These are phyloP conservation scores for Phytopythium cucurbitacearum DNA, from an alignment of 352 stramenopile species.

Conservation along the genomic window DNA sequence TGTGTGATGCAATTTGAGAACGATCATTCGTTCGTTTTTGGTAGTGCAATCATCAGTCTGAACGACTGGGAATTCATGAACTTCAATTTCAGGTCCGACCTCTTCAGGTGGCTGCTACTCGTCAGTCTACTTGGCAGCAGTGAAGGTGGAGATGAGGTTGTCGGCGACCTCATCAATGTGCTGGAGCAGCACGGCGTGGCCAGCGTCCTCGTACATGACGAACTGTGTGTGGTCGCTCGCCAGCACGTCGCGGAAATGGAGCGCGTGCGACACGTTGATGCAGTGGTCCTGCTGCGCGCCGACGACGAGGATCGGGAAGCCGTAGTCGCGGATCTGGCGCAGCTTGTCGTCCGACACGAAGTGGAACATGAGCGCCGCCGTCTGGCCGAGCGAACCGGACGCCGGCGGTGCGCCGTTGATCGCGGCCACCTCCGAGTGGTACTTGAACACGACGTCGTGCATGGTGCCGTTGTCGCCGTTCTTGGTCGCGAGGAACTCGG, in stretches of 20 bases:
- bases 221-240: constrained; percentile 30
- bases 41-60: too few species aligned
- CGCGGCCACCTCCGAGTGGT: constrained; percentile 27
- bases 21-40: background rate
- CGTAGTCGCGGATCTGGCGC: constrained; percentile 26
- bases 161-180: constrained; percentile 33
- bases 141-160: constrained; percentile 14
- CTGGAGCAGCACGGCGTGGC: constrained; percentile 40
- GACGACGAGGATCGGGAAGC: constrained; percentile 42
- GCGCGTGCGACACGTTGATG: constrained; percentile 27
- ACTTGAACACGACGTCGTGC: constrained; percentile 39
- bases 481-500: constrained; percentile 23
- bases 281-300: constrained; percentile 25
- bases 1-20: background rate
- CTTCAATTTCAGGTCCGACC: too few species aligned
- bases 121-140: constrained; percentile 1
- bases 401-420: constrained; percentile 13
- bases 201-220: constrained; percentile 34
- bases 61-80: too few species aligned
- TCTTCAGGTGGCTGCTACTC: too few species aligned
- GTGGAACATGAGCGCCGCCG: constrained; percentile 19
- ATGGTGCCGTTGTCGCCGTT: constrained; percentile 31
- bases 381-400: constrained; percentile 24
- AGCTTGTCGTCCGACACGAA: constrained; percentile 34
- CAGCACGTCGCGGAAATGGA: constrained; percentile 29